These are phyloP conservation scores for Juncus inflexus DNA, from an alignment of 176 grass and related monocot species.

Conservation along the genomic window DNA sequence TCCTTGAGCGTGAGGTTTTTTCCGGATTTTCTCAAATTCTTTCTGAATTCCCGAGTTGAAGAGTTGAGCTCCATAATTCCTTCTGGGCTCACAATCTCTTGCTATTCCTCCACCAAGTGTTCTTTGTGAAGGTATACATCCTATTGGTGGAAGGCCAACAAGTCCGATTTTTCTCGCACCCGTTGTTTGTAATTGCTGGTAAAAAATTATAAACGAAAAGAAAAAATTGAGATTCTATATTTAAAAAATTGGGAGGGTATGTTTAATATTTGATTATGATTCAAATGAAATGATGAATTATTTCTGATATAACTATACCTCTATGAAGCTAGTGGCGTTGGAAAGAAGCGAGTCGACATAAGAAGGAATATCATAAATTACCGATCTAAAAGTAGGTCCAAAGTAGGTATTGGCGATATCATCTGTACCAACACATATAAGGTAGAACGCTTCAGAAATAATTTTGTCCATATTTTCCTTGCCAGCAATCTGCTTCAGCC, in stretches of 20 bases:
- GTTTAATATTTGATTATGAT: not conserved
- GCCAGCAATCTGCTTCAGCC: constrained; percentile 34
- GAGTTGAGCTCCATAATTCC: constrained; percentile 40
- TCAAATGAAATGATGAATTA: not conserved
- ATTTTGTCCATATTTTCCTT: constrained; percentile 27
- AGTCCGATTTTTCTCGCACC: constrained; percentile 52
- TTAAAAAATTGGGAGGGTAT: not conserved
- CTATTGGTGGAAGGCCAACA: constrained; percentile 53
- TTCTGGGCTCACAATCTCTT: constrained; percentile 39
- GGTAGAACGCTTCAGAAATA: constrained; percentile 30
- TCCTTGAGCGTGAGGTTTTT: constrained; percentile 14
- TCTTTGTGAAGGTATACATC: constrained; percentile 60
- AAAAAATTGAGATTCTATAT: not conserved
- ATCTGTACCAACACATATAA: constrained; percentile 39
- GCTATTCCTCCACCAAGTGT: constrained; percentile 21
- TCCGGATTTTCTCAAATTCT: constrained; percentile 28
- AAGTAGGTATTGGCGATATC: constrained; percentile 64
- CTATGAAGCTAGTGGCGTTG: constrained; percentile 30
- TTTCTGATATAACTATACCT: constrained; percentile 22
- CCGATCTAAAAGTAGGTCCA: constrained; percentile 2
- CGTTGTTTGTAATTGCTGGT: constrained; percentile 37
- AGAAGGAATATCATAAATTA: constrained; percentile 37
- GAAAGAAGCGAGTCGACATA: constrained; percentile 42
- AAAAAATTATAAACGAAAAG: not conserved
- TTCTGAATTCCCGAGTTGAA: constrained; percentile 38